Conservation (phyloP, 2,329 filamentous ascomycete species). For the Cryphonectria nitschkei region DNA sequence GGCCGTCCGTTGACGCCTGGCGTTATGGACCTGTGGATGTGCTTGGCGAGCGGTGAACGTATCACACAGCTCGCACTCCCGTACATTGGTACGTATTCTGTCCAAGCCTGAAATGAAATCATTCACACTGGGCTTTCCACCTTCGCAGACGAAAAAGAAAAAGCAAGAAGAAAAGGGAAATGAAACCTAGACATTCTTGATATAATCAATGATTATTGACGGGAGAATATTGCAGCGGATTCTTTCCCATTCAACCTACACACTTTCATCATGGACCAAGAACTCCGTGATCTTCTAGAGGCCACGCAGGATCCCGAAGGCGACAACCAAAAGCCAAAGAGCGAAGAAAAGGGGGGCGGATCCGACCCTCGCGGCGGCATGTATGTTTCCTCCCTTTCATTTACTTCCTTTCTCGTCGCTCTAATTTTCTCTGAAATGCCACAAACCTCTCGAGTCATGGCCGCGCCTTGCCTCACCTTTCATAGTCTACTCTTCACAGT, state of each 20-base stretch:
- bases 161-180: too few relatives aligned
- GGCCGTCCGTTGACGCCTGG: constrained; percentile 30
- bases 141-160: too few relatives aligned
- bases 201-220: background rate
- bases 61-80: constrained; percentile 69
- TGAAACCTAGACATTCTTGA: background rate
- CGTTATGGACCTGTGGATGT: constrained; percentile 69
- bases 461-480: background rate
- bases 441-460: background rate
- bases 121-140: background rate
- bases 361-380: background rate
- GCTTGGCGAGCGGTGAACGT: constrained; percentile 59
- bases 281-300: constrained; percentile 16
- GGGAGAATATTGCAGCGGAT: constrained; percentile 38
- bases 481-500: background rate
- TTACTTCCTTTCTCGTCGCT: background rate
- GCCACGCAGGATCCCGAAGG: background rate
- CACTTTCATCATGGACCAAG: constrained; percentile 11
- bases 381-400: background rate
- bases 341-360: background rate
- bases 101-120: background rate
- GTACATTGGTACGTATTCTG: constrained; percentile 41
- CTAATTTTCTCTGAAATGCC: background rate
- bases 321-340: constrained; percentile 33
- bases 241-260: constrained; percentile 38